These are phyloP conservation scores for Fraxinus greggii DNA, from an alignment of 305 asterid genomes.

Conservation along the genomic window DNA sequence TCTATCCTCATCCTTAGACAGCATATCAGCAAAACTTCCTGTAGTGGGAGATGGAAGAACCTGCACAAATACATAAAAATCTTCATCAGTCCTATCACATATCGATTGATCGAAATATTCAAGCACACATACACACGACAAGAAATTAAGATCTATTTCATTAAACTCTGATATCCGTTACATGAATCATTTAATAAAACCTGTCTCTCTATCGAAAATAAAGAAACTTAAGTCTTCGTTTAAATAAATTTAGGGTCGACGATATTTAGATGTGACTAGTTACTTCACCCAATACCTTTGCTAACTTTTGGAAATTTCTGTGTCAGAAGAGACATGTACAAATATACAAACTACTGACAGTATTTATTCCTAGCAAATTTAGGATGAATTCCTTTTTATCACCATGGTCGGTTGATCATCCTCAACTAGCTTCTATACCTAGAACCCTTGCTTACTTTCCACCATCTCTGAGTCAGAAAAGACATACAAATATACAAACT, in stretches of 20 bases:
- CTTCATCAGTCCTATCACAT: not conserved
- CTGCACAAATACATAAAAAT: constrained; percentile 37
- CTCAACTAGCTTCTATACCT: not conserved
- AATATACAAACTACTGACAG: not conserved
- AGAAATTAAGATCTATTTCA: not conserved
- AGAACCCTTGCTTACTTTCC: not conserved
- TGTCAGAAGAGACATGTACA: not conserved
- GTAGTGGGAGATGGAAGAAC: constrained; percentile 70
- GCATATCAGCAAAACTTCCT: constrained; percentile 48
- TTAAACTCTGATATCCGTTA: not conserved
- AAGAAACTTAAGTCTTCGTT: not conserved
- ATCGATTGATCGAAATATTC: not conserved
- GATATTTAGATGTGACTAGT: not conserved
- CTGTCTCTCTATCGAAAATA: not conserved
- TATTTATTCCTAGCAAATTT: not conserved
- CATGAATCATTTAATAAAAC: not conserved
- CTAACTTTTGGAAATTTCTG: not conserved
- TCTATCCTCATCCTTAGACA: constrained; percentile 37
- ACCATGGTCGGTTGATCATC: not conserved
- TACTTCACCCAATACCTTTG: not conserved
- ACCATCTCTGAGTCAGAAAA: not conserved
- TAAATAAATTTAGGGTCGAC: not conserved
- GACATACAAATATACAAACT: not conserved
- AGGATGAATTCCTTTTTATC: not conserved
- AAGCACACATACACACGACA: not conserved